Conservation (phyloP, 139 green algal species). For the Spirogloea muscicola region DNA sequence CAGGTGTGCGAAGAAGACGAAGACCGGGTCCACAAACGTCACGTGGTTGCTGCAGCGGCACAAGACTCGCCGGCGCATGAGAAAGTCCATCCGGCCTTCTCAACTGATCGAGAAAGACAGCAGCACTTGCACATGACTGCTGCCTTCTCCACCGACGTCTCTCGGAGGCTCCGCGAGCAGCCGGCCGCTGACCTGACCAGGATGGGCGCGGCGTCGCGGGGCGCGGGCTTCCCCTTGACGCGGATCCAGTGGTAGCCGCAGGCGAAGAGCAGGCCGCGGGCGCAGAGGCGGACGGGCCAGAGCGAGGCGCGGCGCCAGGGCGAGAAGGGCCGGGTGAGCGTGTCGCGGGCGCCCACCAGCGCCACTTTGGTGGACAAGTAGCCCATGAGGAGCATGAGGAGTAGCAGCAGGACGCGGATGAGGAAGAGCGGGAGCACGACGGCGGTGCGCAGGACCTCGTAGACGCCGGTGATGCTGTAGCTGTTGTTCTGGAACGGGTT, state of each 20-base stretch:
- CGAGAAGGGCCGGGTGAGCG: conserved; percentile 16
- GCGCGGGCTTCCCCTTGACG: conserved; percentile 19
- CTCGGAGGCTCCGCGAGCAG: too few relatives aligned
- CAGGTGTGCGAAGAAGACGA: conserved; percentile 11
- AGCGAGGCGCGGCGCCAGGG: conserved; percentile 12
- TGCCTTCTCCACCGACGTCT: too few relatives aligned
- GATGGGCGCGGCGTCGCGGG: conserved; percentile 1
- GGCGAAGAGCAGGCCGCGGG: conserved; percentile 14
- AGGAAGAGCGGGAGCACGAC: conserved; percentile 33
- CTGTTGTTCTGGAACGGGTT: conserved; percentile 32
- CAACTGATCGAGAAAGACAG: too few relatives aligned
- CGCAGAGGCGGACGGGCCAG: not conserved
- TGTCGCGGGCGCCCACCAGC: conserved; percentile 12
- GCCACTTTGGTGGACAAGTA: conserved; percentile 15
- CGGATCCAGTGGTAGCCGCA: conserved; percentile 28
- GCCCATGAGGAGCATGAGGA: conserved; percentile 6
- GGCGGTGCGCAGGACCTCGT: not conserved
- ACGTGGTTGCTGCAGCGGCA: conserved; percentile 29
- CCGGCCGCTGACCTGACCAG: too few relatives aligned
- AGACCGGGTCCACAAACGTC: conserved; percentile 19
- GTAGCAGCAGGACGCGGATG: conserved; percentile 7
- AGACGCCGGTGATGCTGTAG: not conserved
- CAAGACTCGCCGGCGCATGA: too few relatives aligned
- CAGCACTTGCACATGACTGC: too few relatives aligned
- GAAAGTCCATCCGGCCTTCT: too few relatives aligned